A percentile compares a stretch with the other conserved stretches of the same genome.
These are phyloP conservation scores for Aspergillus jensenii DNA, from an alignment of 2,329 filamentous ascomycete genomes.

Conservation along the genomic window DNA sequence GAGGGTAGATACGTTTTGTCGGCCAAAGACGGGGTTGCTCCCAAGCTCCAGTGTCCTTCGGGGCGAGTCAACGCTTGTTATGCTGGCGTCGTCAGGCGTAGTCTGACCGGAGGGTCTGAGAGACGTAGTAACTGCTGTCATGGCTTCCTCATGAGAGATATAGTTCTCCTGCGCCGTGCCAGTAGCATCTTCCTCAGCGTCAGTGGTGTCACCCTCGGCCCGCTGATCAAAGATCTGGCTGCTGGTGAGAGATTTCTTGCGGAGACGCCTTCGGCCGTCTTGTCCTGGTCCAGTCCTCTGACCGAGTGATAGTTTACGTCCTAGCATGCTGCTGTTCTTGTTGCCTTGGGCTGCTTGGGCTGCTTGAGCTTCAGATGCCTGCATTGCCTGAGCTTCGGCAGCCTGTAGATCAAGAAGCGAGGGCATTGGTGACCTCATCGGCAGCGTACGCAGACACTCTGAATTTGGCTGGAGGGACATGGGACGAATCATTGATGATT, in stretches of 20 bases:
- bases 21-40: too few relatives aligned
- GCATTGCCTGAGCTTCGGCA: neutral
- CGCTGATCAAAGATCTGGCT: neutral
- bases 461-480: neutral
- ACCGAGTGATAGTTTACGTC: constrained; percentile 39
- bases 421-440: neutral
- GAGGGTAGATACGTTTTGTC: constrained; percentile 36
- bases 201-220: neutral
- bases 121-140: neutral
- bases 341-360: constrained; percentile 18
- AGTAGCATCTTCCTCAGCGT: neutral
- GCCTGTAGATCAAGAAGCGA: neutral
- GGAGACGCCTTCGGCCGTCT: neutral
- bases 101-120: neutral
- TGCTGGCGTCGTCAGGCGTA: constrained; percentile 18
- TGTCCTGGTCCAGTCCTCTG: constrained; percentile 43
- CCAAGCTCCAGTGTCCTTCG: constrained; percentile 29
- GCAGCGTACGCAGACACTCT: neutral
- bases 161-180: neutral
- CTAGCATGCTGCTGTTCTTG: constrained; percentile 31
- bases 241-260: neutral
- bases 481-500: neutral
- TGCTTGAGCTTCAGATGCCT: constrained; percentile 33
- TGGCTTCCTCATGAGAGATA: neutral
- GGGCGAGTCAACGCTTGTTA: constrained; percentile 25